These are phyloP conservation scores for Suillus bovinus DNA, from an alignment of 768 basidiomycete species.

Conservation along the genomic window DNA sequence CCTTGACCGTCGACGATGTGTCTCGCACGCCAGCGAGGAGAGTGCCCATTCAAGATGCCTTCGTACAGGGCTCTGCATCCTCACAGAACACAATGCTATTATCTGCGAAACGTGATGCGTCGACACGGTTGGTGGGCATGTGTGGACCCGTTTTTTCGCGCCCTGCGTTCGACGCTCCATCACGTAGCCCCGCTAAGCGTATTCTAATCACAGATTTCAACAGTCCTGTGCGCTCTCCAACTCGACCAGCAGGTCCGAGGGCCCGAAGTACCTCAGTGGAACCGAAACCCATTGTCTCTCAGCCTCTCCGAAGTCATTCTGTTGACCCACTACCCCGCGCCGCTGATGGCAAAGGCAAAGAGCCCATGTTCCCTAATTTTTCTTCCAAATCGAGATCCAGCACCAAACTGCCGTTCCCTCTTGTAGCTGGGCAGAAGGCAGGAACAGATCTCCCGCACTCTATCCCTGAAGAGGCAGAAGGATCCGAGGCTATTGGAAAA, in stretches of 20 bases:
- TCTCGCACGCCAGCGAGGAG: conserved; percentile 64
- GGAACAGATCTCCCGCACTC: conserved; percentile 23
- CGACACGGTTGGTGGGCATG: conserved; percentile 16
- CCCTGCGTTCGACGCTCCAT: conserved; percentile 38
- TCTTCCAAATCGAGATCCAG: conserved; percentile 11
- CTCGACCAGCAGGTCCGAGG: conserved; percentile 17
- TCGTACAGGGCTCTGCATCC: conserved; percentile 51
- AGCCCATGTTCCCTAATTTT: conserved; percentile 23
- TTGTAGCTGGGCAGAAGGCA: conserved; percentile 23
- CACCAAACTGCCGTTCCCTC: conserved; percentile 30
- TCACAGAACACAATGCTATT: conserved; percentile 45
- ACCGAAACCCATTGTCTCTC: conserved; percentile 23
- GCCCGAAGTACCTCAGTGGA: conserved; percentile 39
- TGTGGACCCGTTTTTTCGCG: conserved; percentile 41
- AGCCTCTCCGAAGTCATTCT: conserved; percentile 29
- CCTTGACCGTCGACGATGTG: conserved; percentile 38
- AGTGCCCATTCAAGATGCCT: conserved; percentile 54
- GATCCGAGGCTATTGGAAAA: conserved; percentile 4
- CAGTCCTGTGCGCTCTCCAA: conserved; percentile 32
- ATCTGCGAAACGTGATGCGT: conserved; percentile 25
- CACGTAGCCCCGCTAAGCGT: conserved; percentile 37
- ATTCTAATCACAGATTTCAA: conserved; percentile 29
- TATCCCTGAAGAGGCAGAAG: conserved; percentile 36
- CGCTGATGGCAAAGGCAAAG: conserved; percentile 17
- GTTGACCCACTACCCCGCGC: conserved; percentile 24